A percentile compares a stretch with the other conserved stretches of the same genome.
phyloP scores from a whole-genome alignment of 2,329 filamentous ascomycete species.

The Beauveria bassiana region DNA sequence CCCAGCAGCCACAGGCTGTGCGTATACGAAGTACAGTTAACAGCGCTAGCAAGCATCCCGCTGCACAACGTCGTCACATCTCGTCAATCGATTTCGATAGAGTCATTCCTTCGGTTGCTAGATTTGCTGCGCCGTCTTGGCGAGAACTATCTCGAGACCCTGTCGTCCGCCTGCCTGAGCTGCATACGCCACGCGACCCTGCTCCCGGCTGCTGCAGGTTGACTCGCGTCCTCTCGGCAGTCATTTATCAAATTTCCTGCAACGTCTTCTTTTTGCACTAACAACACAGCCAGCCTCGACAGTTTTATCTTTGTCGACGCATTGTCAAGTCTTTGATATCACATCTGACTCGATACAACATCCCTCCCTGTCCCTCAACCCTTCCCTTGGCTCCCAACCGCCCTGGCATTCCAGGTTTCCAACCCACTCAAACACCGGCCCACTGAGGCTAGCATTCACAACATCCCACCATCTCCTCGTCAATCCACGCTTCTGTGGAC shows the following conservation, averaged over 20 bases:
- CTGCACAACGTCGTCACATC: neutral
- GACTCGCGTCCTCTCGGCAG: neutral
- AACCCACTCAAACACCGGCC: slow-evolving; percentile 1
- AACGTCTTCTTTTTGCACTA: neutral
- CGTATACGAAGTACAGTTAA: neutral
- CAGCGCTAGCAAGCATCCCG: slow-evolving; percentile 7
- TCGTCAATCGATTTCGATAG: neutral
- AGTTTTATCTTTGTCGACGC: neutral
- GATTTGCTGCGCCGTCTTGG: neutral
- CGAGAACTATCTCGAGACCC: neutral
- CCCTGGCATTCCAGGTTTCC: slow-evolving; percentile 2
- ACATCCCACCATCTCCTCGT: neutral
- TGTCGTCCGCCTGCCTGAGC: neutral
- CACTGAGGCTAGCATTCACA: slow-evolving; percentile 3
- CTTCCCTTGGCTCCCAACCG: neutral
- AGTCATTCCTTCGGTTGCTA: neutral
- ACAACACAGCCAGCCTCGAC: neutral
- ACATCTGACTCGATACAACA: neutral
- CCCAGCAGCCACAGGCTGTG: neutral
- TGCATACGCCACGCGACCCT: slow-evolving; percentile 3
- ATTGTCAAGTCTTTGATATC: neutral
- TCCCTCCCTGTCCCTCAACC: neutral
- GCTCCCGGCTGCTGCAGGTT: neutral
- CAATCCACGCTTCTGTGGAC: slow-evolving; percentile 5
- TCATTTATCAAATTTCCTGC: neutral